These are phyloP conservation scores for Alternaria triticina DNA, from an alignment of 2,329 filamentous ascomycete genomes.

Conservation along the genomic window DNA sequence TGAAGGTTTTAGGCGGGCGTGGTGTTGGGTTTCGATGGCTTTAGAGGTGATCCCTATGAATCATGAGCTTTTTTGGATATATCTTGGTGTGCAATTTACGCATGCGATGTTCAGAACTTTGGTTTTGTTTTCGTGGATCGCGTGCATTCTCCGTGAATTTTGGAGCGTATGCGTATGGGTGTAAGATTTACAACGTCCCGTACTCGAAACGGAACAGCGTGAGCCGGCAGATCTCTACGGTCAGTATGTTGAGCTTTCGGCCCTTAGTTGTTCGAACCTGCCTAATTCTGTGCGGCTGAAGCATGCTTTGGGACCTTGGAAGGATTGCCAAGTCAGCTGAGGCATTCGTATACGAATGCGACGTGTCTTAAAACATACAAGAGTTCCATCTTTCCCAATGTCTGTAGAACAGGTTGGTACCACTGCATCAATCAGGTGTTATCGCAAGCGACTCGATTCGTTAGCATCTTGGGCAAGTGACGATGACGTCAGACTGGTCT, in stretches of 20 bases:
- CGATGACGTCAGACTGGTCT: not conserved
- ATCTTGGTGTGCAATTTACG: not conserved
- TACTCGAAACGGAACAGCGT: too few relatives aligned
- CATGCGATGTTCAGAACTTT: not conserved
- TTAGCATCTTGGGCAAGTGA: not conserved
- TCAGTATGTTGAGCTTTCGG: not conserved
- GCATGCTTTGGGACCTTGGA: not conserved
- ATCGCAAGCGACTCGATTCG: not conserved
- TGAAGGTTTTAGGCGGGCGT: not conserved
- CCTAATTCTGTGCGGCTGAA: not conserved
- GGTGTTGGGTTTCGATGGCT: not conserved
- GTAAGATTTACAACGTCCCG: too few relatives aligned
- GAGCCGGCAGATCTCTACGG: not conserved
- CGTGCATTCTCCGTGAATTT: not conserved
- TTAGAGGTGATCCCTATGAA: accelerated
- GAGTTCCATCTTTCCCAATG: not conserved
- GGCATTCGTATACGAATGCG: not conserved
- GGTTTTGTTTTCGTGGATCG: not conserved
- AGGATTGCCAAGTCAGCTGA: not conserved
- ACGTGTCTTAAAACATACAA: not conserved
- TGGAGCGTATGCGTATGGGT: not conserved
- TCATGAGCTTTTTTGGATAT: not conserved
- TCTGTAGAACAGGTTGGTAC: not conserved
- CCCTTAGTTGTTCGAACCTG: not conserved
- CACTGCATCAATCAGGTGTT: not conserved